phyloP scores from a whole-genome alignment of 352 stramenopile genomes.

The Halophytophthora batemanensis region DNA sequence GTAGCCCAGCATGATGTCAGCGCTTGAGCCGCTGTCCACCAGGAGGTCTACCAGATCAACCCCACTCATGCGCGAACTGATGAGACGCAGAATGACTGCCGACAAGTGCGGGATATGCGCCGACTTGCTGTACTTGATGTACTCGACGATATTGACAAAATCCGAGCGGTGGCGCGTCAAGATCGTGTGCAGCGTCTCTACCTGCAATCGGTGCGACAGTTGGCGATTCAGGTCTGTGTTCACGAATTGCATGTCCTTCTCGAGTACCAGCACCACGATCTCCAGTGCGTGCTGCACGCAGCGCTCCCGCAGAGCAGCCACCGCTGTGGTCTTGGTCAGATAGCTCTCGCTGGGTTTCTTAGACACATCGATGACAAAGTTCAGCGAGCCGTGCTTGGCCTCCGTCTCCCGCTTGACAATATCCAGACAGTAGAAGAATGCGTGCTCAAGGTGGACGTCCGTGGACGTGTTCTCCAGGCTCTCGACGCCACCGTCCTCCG shows the following conservation, averaged over 20 bases:
- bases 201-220: conserved; percentile 57
- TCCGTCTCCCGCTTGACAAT: conserved; percentile 75
- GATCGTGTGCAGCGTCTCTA: conserved; percentile 78
- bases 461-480: conserved; percentile 67
- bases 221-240: conserved; percentile 50
- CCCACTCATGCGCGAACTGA: conserved; percentile 67
- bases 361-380: conserved; percentile 53
- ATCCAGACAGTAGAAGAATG: conserved; percentile 82
- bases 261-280: conserved; percentile 70
- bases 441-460: conserved; percentile 72
- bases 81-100: conserved; percentile 56
- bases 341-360: conserved; percentile 46
- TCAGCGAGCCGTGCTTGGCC: conserved; percentile 61
- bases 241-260: conserved; percentile 71
- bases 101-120: conserved; percentile 69
- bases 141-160: conserved; percentile 81
- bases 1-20: conserved; percentile 72
- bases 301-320: conserved; percentile 54
- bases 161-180: conserved; percentile 64
- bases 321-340: conserved; percentile 44
- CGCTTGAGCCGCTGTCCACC: conserved; percentile 59
- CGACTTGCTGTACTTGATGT: conserved; percentile 83
- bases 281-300: conserved; percentile 77
- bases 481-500: conserved; percentile 64
- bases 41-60: conserved; percentile 61